These are phyloP conservation scores for Aegilops speltoides DNA, from an alignment of 176 grass and related monocot genomes.

Conservation along the genomic window DNA sequence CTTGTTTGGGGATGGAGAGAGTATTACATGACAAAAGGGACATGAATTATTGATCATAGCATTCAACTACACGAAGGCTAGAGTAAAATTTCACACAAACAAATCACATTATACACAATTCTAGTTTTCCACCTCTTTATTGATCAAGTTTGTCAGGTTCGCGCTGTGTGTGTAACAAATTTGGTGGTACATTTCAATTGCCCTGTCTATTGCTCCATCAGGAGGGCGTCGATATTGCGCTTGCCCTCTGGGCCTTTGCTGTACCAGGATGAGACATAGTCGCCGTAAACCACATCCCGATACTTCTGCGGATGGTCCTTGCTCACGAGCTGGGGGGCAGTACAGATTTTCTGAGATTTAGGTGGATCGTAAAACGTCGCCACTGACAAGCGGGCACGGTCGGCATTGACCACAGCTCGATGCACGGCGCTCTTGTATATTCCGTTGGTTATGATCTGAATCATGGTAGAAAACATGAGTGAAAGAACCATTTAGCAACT, in stretches of 20 bases:
- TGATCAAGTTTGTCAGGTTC: neutral
- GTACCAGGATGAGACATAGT: constrained; percentile 93
- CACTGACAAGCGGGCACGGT: constrained; percentile 70
- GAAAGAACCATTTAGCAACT: neutral
- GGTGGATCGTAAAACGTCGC: constrained; percentile 88
- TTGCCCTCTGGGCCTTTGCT: constrained; percentile 91
- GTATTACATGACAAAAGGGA: neutral
- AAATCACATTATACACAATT: neutral
- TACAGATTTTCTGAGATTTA: constrained; percentile 68
- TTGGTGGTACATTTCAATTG: neutral
- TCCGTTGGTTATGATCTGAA: constrained; percentile 89
- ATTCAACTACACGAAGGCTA: neutral
- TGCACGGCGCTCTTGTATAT: constrained; percentile 75
- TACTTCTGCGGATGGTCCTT: constrained; percentile 56
- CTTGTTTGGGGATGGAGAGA: too few species aligned
- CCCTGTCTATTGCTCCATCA: constrained; percentile 45
- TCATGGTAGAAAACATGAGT: constrained; percentile 11
- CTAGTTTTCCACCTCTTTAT: constrained; percentile 3
- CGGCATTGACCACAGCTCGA: constrained; percentile 71
- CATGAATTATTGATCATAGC: neutral
- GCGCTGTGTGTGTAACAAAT: neutral
- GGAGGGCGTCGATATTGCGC: constrained; percentile 81
- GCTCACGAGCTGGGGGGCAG: constrained; percentile 56
- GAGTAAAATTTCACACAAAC: neutral
- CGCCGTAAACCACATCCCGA: constrained; percentile 75